Base-by-base conservation (phyloP, 2,329 filamentous ascomycete genomes). In the Alternaria triticina region DNA sequence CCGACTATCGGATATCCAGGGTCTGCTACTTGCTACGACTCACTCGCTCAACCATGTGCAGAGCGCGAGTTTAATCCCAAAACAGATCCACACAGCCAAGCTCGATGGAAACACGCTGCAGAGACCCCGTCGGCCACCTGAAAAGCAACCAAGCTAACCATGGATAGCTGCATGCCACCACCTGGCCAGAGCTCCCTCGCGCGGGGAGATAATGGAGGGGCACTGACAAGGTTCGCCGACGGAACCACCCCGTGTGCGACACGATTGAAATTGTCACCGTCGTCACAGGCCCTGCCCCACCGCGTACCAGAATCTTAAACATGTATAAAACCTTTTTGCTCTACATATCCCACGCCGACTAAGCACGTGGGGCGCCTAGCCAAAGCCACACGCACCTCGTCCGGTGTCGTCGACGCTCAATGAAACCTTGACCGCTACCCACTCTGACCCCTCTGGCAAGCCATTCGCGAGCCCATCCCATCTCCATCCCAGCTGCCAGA, bases 101-200 rank as follows among this genome's bases (percentile, higher is more conserved):
- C 63, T 65, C 67, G 67, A 66, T 61, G 57, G 64, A 66, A 70
- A 68, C 67, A 62, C 61, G 57, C 44, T 58, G 56, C 33, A 55
- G 54, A 57, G 60, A 64, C 45, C 59, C 66, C 69, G 66, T 66
- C 66, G 68, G 65, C 71, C 64, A 52, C 43, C 47, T 51, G 61
- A 73, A 76, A 73, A 75, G 69, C 70, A 76, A 73, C 57, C 62
- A 66, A 68, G 66, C 67, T 65, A 51, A 17, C 22, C 22, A 28
- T 54, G 56, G 59, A 44, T 46, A 51, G 60, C 57, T 58, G 63
- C 64, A 66, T 68, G 64, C 66, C 67, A 63, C 61, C 46, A 62
- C 62, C 61, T 65, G 71, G 71, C 66, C 64, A 69, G 68, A 76
- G 74, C 75, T 77, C 65, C 65, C 50, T 47, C 30, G 57, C 63